Percentiles rank a stretch among this genome's conserved stretches.
Conservation (phyloP, 2,329 filamentous ascomycete species). For the Stachybotrys chlorohalonatus region DNA sequence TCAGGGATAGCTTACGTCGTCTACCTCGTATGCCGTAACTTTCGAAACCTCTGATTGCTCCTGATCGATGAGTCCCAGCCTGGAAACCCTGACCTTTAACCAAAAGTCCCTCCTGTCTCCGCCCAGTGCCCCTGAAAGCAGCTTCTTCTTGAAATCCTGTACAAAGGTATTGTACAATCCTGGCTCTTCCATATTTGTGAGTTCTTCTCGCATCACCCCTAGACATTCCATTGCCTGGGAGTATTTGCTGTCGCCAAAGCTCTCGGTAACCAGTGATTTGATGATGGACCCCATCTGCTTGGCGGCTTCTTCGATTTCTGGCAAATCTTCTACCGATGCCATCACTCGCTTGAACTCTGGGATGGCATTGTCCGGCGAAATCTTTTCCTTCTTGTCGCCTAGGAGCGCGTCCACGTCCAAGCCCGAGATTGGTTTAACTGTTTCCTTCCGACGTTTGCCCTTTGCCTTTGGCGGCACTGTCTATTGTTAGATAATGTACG, state of each 20-base stretch:
- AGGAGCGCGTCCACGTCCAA: conserved; percentile 80
- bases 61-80: conserved; percentile 64
- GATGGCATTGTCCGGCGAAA: conserved; percentile 63
- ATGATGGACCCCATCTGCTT: conserved; percentile 70
- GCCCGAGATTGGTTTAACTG: conserved; percentile 77
- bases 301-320: conserved; percentile 56
- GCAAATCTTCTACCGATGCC: conserved; percentile 46
- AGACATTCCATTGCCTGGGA: conserved; percentile 66
- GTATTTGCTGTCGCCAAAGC: conserved; percentile 69
- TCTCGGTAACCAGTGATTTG: conserved; percentile 57
- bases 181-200: conserved; percentile 68
- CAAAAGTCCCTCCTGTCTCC: conserved; percentile 78
- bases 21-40: conserved; percentile 63
- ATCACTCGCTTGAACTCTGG: conserved; percentile 85
- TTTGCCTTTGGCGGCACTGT: conserved; percentile 71
- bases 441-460: conserved; percentile 60
- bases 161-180: conserved; percentile 69
- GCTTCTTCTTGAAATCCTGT: conserved; percentile 58
- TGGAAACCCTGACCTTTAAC: conserved; percentile 59
- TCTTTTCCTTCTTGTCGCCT: conserved; percentile 35
- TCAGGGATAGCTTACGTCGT: conserved; percentile 32
- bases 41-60: conserved; percentile 53
- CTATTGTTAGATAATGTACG: conserved; percentile 7
- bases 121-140: conserved; percentile 61
- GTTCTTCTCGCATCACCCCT: conserved; percentile 67